Conservation (phyloP, 2,329 filamentous ascomycete species). For the Bertia moriformis region DNA sequence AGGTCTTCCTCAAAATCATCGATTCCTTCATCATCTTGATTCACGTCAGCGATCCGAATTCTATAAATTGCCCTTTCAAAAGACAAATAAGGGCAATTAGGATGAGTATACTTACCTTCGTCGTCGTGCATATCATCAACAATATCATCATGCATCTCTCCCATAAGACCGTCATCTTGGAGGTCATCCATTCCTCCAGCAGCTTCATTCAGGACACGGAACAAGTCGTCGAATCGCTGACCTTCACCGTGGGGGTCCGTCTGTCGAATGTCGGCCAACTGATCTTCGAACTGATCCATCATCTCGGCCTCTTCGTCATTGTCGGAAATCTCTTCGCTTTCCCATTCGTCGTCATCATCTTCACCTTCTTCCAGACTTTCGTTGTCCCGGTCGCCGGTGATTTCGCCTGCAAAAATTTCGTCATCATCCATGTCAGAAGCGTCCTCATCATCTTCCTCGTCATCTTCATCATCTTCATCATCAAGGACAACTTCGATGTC, state of each 20-base stretch:
- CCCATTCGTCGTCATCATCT: constrained; percentile 1
- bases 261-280: constrained; percentile 9
- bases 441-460: constrained; percentile 41
- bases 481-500: constrained; percentile 70
- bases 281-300: constrained; percentile 3
- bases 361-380: constrained; percentile 24
- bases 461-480: constrained; percentile 43
- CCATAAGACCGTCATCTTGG: not conserved
- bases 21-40: constrained; percentile 25
- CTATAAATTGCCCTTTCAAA: not conserved
- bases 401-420: constrained; percentile 15
- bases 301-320: constrained; percentile 7
- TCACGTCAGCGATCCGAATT: constrained; percentile 34
- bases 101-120: not conserved
- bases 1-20: not conserved
- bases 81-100: not conserved
- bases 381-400: constrained; percentile 16
- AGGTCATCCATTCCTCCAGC: not conserved
- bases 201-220: constrained; percentile 1
- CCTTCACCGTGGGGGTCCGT: constrained; percentile 3
- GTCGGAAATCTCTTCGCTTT: constrained; percentile 31
- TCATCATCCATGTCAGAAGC: constrained; percentile 44
- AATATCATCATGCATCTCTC: not conserved
- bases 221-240: not conserved
- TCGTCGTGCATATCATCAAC: not conserved